These are phyloP conservation scores for Striga hermonthica DNA, from an alignment of 305 asterid genomes.

Conservation along the genomic window DNA sequence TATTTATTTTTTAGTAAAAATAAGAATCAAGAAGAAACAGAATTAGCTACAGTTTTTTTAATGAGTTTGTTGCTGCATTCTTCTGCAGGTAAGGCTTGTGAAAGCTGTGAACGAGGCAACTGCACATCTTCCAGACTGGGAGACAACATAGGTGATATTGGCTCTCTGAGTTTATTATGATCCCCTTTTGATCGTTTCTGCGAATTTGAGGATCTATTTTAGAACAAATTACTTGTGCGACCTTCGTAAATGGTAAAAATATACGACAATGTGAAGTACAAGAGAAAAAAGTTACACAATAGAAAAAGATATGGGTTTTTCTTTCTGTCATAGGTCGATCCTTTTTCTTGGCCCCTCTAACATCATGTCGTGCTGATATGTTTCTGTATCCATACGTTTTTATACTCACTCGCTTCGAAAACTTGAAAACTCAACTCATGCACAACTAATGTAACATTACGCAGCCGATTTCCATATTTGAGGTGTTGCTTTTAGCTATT, in stretches of 20 bases:
- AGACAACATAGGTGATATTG: conserved; percentile 34
- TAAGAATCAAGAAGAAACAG: not conserved
- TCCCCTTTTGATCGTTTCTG: conserved; percentile 21
- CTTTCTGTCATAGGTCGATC: conserved; percentile 21
- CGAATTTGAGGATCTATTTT: conserved; percentile 31
- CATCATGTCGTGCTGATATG: conserved; percentile 25
- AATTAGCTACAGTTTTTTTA: not conserved
- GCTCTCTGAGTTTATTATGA: conserved; percentile 13
- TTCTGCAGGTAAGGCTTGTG: conserved; percentile 69
- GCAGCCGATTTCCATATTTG: not conserved
- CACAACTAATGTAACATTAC: not conserved
- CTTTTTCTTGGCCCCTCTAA: conserved; percentile 5
- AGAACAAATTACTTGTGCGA: conserved; percentile 13
- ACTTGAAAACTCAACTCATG: conserved; percentile 3
- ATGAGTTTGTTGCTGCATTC: conserved; percentile 12
- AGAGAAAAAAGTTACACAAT: conserved; percentile 27
- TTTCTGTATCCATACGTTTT: not conserved
- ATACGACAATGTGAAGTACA: conserved; percentile 18
- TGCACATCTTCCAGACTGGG: conserved; percentile 72
- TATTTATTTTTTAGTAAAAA: not conserved
- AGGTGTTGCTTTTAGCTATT: too few species aligned
- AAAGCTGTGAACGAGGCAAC: conserved; percentile 76
- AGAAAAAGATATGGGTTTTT: conserved; percentile 32
- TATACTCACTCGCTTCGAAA: conserved; percentile 3
- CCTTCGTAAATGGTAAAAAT: conserved; percentile 24